Conservation (phyloP, 768 basidiomycete species). For the Naganishia vaughanmartiniae region DNA sequence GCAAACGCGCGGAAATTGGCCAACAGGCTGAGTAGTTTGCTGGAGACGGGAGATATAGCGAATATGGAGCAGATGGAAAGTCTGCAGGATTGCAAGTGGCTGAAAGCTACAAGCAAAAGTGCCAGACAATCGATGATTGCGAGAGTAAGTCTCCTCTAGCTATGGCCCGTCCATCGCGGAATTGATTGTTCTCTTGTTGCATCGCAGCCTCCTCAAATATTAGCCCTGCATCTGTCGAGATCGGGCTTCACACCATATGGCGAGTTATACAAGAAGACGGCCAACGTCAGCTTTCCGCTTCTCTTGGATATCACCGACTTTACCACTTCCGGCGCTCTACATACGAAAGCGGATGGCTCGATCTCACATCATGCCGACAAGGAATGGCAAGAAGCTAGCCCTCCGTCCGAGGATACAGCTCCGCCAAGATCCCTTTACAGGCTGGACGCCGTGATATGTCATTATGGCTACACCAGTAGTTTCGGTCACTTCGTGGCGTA, state of each 20-base stretch:
- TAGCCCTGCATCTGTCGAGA: slow-evolving; percentile 86
- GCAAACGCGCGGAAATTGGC: slow-evolving; percentile 70
- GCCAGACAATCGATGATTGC: slow-evolving; percentile 92
- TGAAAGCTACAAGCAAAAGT: slow-evolving; percentile 69
- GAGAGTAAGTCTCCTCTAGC: slow-evolving; percentile 59
- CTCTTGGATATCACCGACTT: slow-evolving; percentile 84
- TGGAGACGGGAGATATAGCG: slow-evolving; percentile 68
- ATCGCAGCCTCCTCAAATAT: slow-evolving; percentile 72
- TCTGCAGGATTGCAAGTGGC: slow-evolving; percentile 72
- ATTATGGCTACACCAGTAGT: slow-evolving; percentile 79
- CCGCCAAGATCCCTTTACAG: slow-evolving; percentile 68
- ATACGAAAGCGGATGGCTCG: slow-evolving; percentile 65
- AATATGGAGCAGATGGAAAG: slow-evolving; percentile 65
- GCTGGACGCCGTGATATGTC: slow-evolving; percentile 79
- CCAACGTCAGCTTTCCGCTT: slow-evolving; percentile 77
- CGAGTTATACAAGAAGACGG: slow-evolving; percentile 76
- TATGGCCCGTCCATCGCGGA: background rate
- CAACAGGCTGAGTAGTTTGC: slow-evolving; percentile 60
- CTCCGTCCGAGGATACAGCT: background rate
- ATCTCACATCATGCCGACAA: slow-evolving; percentile 66
- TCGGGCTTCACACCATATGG: slow-evolving; percentile 74
- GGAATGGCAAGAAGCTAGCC: slow-evolving; percentile 50
- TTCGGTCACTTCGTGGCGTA: slow-evolving; percentile 95
- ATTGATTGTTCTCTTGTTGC: background rate
- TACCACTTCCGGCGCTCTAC: slow-evolving; percentile 76